Conservation (phyloP, 2,329 filamentous ascomycete species). For the Microdochium nivale region DNA sequence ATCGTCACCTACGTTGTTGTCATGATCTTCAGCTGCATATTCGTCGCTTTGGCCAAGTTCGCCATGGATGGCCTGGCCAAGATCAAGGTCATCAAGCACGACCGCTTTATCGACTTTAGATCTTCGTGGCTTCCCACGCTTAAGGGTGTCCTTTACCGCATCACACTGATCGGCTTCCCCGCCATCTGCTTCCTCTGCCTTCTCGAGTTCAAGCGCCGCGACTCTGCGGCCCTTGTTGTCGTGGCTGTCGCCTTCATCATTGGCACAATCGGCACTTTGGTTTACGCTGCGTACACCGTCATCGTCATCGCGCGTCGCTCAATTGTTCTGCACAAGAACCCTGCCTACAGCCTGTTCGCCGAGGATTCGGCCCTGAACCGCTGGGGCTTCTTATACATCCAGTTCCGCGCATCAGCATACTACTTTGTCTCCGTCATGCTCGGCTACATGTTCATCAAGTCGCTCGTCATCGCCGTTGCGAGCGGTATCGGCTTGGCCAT, state of each 20-base stretch:
- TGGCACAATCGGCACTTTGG: constrained; percentile 67
- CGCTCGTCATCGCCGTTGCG: constrained; percentile 76
- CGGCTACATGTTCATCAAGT: constrained; percentile 74
- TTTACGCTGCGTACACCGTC: constrained; percentile 84
- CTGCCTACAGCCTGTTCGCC: constrained; percentile 93
- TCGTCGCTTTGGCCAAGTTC: constrained; percentile 72
- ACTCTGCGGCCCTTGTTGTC: constrained; percentile 80
- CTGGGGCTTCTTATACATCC: constrained; percentile 96
- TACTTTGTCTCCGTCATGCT: constrained; percentile 84
- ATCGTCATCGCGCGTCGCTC: constrained; percentile 83
- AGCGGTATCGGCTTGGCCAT: constrained; percentile 68
- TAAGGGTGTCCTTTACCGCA: constrained; percentile 87
- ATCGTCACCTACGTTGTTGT: constrained; percentile 84
- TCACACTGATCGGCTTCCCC: constrained; percentile 84
- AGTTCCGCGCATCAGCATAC: constrained; percentile 91
- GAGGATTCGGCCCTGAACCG: constrained; percentile 92
- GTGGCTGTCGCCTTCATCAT: constrained; percentile 85
- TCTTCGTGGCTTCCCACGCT: constrained; percentile 89
- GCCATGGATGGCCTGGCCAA: constrained; percentile 69
- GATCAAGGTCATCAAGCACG: constrained; percentile 67
- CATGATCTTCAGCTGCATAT: constrained; percentile 63
- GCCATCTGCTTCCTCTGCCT: constrained; percentile 85
- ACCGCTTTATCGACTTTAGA: constrained; percentile 88
- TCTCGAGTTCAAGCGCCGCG: constrained; percentile 83
- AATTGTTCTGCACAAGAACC: constrained; percentile 87